These are phyloP conservation scores for Globisporangium parvum DNA, from an alignment of 352 stramenopile species.

Conservation along the genomic window DNA sequence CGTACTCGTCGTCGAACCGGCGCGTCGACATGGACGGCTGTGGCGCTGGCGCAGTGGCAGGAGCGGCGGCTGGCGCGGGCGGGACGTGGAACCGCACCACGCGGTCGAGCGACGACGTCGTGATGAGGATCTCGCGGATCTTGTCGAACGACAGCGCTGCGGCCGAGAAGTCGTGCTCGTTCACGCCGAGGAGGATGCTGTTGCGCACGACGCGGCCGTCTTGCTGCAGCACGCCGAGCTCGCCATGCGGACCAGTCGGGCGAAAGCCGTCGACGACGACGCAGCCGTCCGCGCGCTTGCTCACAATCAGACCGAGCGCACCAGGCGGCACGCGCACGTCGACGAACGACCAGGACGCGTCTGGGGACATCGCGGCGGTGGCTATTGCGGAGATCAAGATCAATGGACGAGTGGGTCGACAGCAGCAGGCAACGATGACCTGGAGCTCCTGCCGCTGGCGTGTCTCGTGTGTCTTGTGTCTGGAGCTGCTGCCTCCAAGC, in stretches of 20 bases:
- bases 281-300: conserved; percentile 33
- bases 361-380: background rate
- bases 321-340: conserved; percentile 62
- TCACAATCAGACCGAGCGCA: conserved; percentile 73
- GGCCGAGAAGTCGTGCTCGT: conserved; percentile 60
- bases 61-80: conserved; percentile 6
- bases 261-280: conserved; percentile 78
- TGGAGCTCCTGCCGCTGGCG: background rate
- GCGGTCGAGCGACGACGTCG: conserved; percentile 47
- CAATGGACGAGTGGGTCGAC: background rate
- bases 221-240: conserved; percentile 35
- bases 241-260: conserved; percentile 31
- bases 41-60: background rate
- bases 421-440: background rate
- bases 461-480: too few relatives aligned
- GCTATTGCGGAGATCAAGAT: background rate
- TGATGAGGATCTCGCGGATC: conserved; percentile 67
- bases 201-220: conserved; percentile 31
- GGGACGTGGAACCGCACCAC: conserved; percentile 64
- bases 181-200: conserved; percentile 61
- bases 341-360: conserved; percentile 32
- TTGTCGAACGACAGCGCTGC: conserved; percentile 46
- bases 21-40: conserved; percentile 1
- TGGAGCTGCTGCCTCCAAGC: too few relatives aligned
- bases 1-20: conserved; percentile 66